Evolutionary conservation across 805 yeast genomes (phyloP).

Genomic region (Yarrowia osloensis): DNA sequence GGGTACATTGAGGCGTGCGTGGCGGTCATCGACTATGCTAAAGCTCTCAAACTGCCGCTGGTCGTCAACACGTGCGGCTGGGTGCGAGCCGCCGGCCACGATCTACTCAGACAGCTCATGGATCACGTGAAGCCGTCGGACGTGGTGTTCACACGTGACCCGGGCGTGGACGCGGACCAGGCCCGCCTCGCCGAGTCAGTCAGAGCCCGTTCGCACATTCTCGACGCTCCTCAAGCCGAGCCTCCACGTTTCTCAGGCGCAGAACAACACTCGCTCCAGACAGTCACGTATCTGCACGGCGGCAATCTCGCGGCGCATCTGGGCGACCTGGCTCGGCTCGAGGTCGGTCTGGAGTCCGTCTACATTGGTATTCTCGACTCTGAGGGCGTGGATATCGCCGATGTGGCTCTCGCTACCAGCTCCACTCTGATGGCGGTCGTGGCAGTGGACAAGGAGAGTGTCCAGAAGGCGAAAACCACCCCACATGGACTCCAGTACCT

Average conservation of each 20-base stretch:
- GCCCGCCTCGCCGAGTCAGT: slow-evolving; percentile 2
- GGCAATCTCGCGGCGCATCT: slow-evolving; percentile 13
- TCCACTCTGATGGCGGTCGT: background rate
- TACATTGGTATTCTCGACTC: slow-evolving; percentile 22
- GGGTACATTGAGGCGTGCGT: slow-evolving; percentile 13
- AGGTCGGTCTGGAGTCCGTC: background rate
- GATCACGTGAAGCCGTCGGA: slow-evolving; percentile 1
- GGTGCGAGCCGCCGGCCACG: slow-evolving; percentile 27
- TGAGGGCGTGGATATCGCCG: slow-evolving; percentile 6
- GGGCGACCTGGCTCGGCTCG: background rate
- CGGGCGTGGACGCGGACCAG: slow-evolving; percentile 27
- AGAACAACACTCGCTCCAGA: slow-evolving; percentile 12
- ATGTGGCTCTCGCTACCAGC: background rate
- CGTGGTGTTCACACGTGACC: slow-evolving; percentile 25
- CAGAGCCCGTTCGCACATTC: background rate
- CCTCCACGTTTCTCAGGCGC: slow-evolving; percentile 13
- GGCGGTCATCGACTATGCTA: background rate
- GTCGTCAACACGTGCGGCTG: slow-evolving; percentile 17
- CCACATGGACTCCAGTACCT: slow-evolving; percentile 18
- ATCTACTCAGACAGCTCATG: slow-evolving; percentile 4
- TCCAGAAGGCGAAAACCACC: background rate
- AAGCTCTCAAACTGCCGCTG: background rate
- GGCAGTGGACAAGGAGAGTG: background rate
- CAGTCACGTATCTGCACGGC: slow-evolving; percentile 1
- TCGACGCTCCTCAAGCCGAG: background rate